Percentiles rank a stretch among this genome's conserved stretches.
Conservation (phyloP, 192 early-diverging fungal species). For the Coemansia sp. region DNA sequence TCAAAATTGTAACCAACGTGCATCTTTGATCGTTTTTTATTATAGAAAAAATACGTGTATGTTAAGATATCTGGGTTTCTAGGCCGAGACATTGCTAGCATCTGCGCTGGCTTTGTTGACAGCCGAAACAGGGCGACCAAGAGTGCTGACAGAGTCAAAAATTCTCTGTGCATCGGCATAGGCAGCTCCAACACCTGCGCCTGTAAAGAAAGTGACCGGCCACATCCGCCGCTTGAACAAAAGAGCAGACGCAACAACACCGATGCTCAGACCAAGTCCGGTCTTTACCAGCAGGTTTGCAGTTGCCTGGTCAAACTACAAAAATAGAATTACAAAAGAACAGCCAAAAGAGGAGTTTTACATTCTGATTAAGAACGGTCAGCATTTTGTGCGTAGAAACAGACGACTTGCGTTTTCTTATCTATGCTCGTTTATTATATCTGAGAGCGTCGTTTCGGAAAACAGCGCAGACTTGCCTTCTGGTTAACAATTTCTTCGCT, state of each 20-base stretch:
- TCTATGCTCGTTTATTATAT: not conserved
- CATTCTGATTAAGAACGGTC: too few species aligned
- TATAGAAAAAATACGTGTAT: too few species aligned
- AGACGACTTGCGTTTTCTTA: not conserved
- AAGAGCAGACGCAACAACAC: slow-evolving; percentile 84
- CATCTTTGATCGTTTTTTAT: too few species aligned
- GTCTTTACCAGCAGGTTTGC: slow-evolving; percentile 82
- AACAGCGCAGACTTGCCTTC: slow-evolving; percentile 54
- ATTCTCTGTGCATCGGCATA: slow-evolving; percentile 75
- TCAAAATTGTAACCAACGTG: too few species aligned
- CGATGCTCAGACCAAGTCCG: slow-evolving; percentile 79
- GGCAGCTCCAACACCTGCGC: slow-evolving; percentile 80
- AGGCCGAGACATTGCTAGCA: slow-evolving; percentile 4
- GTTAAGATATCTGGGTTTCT: not conserved
- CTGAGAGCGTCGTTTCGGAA: not conserved
- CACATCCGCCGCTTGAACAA: slow-evolving; percentile 84
- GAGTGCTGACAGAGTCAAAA: slow-evolving; percentile 50
- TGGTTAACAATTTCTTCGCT: slow-evolving; percentile 66
- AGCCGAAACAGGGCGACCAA: slow-evolving; percentile 28
- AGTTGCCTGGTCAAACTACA: slow-evolving; percentile 84
- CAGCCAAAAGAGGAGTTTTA: too few species aligned
- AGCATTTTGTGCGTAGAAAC: not conserved
- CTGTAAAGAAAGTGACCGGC: slow-evolving; percentile 83
- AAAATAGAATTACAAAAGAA: not conserved
- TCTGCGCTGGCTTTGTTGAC: not conserved